Conservation (phyloP, 495 filamentous ascomycete species). For the Xylaria telfairii region DNA sequence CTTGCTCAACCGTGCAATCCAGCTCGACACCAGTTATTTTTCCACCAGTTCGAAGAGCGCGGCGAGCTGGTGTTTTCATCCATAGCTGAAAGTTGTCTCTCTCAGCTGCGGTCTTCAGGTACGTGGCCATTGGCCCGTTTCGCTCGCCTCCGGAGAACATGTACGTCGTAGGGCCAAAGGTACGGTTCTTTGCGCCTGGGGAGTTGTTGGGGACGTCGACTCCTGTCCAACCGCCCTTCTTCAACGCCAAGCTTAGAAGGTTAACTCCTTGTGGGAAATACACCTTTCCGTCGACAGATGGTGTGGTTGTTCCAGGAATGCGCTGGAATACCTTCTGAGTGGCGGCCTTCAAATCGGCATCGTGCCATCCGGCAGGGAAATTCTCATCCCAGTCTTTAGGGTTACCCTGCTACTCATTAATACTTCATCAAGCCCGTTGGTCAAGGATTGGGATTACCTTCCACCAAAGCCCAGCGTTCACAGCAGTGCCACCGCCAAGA, state of each 20-base stretch:
- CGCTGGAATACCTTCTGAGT: slow-evolving; percentile 69
- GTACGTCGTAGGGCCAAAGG: slow-evolving; percentile 68
- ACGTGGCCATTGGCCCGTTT: slow-evolving; percentile 76
- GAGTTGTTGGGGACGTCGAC: slow-evolving; percentile 64
- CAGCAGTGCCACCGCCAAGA: slow-evolving; percentile 76
- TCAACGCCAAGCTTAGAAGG: slow-evolving; percentile 61
- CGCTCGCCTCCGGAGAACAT: slow-evolving; percentile 73
- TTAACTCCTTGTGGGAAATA: slow-evolving; percentile 72
- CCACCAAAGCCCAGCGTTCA: slow-evolving; percentile 71
- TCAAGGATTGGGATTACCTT: slow-evolving; percentile 41
- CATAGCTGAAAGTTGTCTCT: slow-evolving; percentile 72
- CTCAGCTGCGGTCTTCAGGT: slow-evolving; percentile 66
- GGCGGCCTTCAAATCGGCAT: slow-evolving; percentile 64
- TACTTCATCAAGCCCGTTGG: slow-evolving; percentile 13
- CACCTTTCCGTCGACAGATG: slow-evolving; percentile 70
- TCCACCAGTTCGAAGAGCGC: slow-evolving; percentile 67
- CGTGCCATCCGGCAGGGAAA: slow-evolving; percentile 77
- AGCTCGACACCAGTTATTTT: slow-evolving; percentile 73
- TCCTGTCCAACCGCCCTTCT: slow-evolving; percentile 64
- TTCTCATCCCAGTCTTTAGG: slow-evolving; percentile 73
- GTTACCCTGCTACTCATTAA: slow-evolving; percentile 40
- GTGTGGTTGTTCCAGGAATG: slow-evolving; percentile 72
- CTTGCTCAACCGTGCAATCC: slow-evolving; percentile 59
- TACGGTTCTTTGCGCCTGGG: slow-evolving; percentile 70
- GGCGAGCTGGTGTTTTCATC: slow-evolving; percentile 68